phyloP scores from a whole-genome alignment of 1,284 basidiomycete species.

The Lignosus rhinocerotis region DNA sequence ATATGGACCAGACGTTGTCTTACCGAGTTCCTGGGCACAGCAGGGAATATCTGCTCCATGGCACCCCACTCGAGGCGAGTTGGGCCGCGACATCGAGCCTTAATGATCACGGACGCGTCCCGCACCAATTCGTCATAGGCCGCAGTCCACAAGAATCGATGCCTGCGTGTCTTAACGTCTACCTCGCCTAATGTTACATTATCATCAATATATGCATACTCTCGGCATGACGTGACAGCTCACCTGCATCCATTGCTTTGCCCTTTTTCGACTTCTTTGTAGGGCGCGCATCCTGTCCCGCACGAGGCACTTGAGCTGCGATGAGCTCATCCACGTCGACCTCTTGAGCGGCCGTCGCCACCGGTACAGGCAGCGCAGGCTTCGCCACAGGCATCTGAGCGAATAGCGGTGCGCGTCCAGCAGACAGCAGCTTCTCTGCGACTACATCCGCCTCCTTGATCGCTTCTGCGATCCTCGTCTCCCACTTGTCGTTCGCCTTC shows the following conservation, averaged over 20 bases:
- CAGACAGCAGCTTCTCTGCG: slow-evolving; percentile 41
- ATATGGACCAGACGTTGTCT: slow-evolving; percentile 64
- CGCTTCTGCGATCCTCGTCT: slow-evolving; percentile 54
- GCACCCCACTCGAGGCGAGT: slow-evolving; percentile 69
- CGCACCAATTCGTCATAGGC: slow-evolving; percentile 87
- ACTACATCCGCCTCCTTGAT: slow-evolving; percentile 55
- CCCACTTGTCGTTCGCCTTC: slow-evolving; percentile 58
- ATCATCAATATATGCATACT: neutral
- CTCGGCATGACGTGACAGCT: neutral
- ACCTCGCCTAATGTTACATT: neutral
- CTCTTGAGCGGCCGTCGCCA: slow-evolving; percentile 46
- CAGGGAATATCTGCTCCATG: slow-evolving; percentile 78
- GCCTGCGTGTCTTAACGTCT: slow-evolving; percentile 33
- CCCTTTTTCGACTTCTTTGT: slow-evolving; percentile 40
- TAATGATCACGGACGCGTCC: slow-evolving; percentile 82
- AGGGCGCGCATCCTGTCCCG: slow-evolving; percentile 28
- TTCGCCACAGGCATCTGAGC: slow-evolving; percentile 22
- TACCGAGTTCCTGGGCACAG: slow-evolving; percentile 65
- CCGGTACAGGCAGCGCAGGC: slow-evolving; percentile 33
- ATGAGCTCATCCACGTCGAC: slow-evolving; percentile 58
- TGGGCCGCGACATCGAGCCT: slow-evolving; percentile 67
- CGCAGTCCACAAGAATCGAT: slow-evolving; percentile 79
- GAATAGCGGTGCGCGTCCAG: slow-evolving; percentile 24
- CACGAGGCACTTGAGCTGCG: slow-evolving; percentile 53
- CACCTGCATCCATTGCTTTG: slow-evolving; percentile 35